Conservation (phyloP, 2,329 filamentous ascomycete species). For the Leptoxyphium fumago region DNA sequence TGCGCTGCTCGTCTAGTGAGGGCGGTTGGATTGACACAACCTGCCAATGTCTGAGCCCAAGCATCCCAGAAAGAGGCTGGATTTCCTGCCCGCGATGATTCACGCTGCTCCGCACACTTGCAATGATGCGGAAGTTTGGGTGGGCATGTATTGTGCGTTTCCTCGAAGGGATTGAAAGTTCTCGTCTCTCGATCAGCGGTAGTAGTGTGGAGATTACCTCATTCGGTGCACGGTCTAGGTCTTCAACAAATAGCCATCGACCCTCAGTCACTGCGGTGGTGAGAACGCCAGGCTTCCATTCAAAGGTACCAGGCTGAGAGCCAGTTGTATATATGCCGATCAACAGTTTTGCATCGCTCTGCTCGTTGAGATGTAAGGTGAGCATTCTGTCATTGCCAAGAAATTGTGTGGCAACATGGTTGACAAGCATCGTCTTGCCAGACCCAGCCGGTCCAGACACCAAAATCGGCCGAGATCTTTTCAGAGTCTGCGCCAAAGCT, state of each 20-base stretch:
- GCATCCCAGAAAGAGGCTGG: conserved; percentile 50
- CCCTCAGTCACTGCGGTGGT: conserved; percentile 90
- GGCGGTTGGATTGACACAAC: conserved; percentile 55
- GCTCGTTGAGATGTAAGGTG: conserved; percentile 90
- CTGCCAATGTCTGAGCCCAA: conserved; percentile 80
- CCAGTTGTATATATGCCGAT: conserved; percentile 89
- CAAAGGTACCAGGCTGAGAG: conserved; percentile 73
- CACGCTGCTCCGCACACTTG: conserved; percentile 62
- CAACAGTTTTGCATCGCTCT: conserved; percentile 93
- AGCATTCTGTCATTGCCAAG: conserved; percentile 73
- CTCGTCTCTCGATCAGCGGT: conserved; percentile 82
- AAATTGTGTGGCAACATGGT: conserved; percentile 66
- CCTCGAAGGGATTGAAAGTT: conserved; percentile 76
- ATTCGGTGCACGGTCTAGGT: conserved; percentile 84
- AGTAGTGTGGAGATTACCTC: conserved; percentile 89
- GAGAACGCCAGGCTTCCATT: conserved; percentile 82
- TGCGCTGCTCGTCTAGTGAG: conserved; percentile 52
- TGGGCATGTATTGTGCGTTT: conserved; percentile 74
- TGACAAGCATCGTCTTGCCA: conserved; percentile 78
- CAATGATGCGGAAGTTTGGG: conserved; percentile 77
- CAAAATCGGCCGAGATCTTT: conserved; percentile 55
- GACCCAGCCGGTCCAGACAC: conserved; percentile 71
- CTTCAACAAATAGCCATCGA: conserved; percentile 93
- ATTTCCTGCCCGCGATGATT: conserved; percentile 57
- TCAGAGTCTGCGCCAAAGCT: conserved; percentile 52